These are phyloP conservation scores for Besnoitia besnoiti DNA, from an alignment of 169 alveolate species.

Conservation along the genomic window DNA sequence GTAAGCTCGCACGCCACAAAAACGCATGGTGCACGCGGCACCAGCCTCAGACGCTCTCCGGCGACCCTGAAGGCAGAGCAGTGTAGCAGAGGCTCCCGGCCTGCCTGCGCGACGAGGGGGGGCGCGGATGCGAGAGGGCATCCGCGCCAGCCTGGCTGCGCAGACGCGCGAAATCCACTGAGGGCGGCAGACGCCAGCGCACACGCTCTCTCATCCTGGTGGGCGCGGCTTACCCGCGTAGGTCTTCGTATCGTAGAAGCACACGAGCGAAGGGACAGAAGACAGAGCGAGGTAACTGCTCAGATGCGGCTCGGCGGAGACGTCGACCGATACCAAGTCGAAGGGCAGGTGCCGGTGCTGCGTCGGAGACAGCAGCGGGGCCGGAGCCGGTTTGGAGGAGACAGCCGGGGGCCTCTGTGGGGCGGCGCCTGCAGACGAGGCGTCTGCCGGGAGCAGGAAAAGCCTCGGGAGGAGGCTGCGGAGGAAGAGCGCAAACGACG, in stretches of 20 bases:
- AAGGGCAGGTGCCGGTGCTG: background rate
- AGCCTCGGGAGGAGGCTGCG: background rate
- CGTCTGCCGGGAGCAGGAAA: background rate
- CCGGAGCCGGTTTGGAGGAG: background rate
- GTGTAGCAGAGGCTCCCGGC: no score
- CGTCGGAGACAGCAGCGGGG: background rate
- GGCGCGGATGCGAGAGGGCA: no score
- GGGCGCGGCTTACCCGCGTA: background rate
- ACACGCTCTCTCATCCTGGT: background rate
- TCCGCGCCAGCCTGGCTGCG: no score
- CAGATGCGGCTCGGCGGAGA: background rate
- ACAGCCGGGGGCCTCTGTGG: background rate
- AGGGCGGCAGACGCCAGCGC: no score
- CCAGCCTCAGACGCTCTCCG: no score
- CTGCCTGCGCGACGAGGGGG: no score
- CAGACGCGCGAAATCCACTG: no score
- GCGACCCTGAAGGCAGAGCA: no score
- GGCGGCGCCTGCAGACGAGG: background rate
- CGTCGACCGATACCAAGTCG: background rate
- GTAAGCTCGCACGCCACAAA: no score
- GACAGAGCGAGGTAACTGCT: background rate
- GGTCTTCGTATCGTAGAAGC: background rate
- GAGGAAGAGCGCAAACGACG: background rate
- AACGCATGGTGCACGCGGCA: no score
- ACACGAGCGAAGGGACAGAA: slow-evolving; percentile 1